phyloP scores from a whole-genome alignment of 495 filamentous ascomycete species.

The Echria macrotheca region DNA sequence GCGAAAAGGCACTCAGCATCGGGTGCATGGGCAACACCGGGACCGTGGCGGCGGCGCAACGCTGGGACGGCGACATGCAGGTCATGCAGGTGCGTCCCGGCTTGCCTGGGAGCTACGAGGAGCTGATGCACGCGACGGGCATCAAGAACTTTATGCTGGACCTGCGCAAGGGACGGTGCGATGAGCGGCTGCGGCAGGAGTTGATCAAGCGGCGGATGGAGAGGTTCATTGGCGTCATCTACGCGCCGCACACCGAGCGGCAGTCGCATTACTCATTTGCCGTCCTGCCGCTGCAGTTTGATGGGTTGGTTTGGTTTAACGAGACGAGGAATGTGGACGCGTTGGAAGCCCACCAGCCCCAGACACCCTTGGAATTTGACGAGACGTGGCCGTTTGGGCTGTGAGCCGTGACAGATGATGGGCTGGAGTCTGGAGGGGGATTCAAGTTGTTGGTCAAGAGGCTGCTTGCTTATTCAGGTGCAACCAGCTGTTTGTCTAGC shows the following conservation, averaged over 20 bases:
- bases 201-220: constrained; percentile 40
- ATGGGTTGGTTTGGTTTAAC: constrained; percentile 56
- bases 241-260: constrained; percentile 49
- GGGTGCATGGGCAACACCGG: constrained; percentile 52
- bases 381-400: constrained; percentile 58
- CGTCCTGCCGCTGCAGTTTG: constrained; percentile 50
- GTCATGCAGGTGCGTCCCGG: constrained; percentile 39
- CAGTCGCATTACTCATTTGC: constrained; percentile 52
- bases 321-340: constrained; percentile 45
- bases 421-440: too few species aligned
- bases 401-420: constrained; percentile 21
- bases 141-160: constrained; percentile 45
- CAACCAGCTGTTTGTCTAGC: too few species aligned
- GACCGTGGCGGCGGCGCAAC: constrained; percentile 51
- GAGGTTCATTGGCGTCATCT: constrained; percentile 58
- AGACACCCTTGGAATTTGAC: constrained; percentile 37
- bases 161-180: constrained; percentile 36
- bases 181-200: constrained; percentile 34
- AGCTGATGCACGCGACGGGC: constrained; percentile 29
- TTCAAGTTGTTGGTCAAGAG: too few species aligned
- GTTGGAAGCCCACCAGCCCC: constrained; percentile 48
- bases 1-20: constrained; percentile 43
- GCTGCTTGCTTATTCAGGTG: too few species aligned
- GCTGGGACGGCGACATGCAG: constrained; percentile 54
- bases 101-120: constrained; percentile 31